These are phyloP conservation scores for Paecilomyces sp. DNA, from an alignment of 2,329 filamentous ascomycete genomes.

Conservation along the genomic window DNA sequence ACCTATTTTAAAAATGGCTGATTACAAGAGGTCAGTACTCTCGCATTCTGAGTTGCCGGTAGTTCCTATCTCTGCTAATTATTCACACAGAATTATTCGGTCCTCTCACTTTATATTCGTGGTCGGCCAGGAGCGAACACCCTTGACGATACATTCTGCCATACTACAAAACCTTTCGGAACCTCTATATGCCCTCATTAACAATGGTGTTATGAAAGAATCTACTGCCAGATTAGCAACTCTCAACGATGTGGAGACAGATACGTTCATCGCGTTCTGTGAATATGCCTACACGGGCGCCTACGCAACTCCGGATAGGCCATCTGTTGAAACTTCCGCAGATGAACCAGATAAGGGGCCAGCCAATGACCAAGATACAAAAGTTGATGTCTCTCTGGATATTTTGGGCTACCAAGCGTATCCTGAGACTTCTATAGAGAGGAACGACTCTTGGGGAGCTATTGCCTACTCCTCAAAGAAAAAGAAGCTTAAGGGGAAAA, in stretches of 20 bases:
- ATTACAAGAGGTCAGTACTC: not conserved
- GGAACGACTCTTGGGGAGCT: not conserved
- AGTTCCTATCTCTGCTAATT: not conserved
- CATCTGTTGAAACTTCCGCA: too few species aligned
- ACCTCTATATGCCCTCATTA: not conserved
- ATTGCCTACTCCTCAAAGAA: not conserved
- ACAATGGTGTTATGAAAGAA: not conserved
- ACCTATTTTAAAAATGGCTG: not conserved
- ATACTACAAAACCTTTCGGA: not conserved
- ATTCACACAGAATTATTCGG: not conserved
- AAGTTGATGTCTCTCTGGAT: not conserved
- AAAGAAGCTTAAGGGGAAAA: not conserved
- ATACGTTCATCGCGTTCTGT: not conserved
- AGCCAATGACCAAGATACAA: not conserved
- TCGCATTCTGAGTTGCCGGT: not conserved
- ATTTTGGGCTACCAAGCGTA: not conserved
- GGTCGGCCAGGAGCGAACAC: not conserved
- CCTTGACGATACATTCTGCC: not conserved
- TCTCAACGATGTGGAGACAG: not conserved
- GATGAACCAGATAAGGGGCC: not conserved
- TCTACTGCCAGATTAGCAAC: not conserved
- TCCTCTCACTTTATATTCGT: not conserved
- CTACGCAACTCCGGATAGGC: not conserved
- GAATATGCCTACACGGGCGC: not conserved
- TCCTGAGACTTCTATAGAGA: not conserved